Base-by-base conservation (phyloP, 129 eudicot species). In the Silybum marianum region DNA sequence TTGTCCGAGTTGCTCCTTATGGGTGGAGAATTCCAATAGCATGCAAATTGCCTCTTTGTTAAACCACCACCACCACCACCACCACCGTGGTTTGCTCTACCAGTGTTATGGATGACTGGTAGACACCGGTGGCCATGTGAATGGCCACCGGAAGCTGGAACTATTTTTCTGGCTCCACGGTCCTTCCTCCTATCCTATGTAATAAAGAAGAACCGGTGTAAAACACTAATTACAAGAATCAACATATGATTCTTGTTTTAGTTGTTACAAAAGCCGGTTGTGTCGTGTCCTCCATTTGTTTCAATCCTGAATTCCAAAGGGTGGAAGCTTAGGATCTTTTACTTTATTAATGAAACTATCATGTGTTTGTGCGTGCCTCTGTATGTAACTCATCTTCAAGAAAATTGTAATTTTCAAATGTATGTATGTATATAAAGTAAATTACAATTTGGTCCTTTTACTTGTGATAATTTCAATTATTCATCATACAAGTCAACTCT, bases 131-230 rank as follows among this genome's bases (percentile, higher is more conserved):
- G 78, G 68, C 32, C 78, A 74, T 28, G 44, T n/a, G 32, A 72
- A 78, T 88, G 81, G 77, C 76, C 81, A 78, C 40, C 42, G 84
- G 82, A 83, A 82, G 88, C 87, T 54, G 81, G 95, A 81, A 85
- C 44, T 28, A 86, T 88, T 70, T 70, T 80, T 86, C 92, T 84
- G 84, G 88, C 85, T 69, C 82, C 71, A 2, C 30, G 21, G 54
- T 11, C 54, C 54, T 16, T 44, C 54, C 10, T 18, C 9, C 23
- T 18, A 51, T 51, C 21, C 21, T 16, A 40, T 40, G 78, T 78
- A 83, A 73, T 70, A 80, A 85, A 80, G 62, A 44, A 11, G 51
- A 66, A 28, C 69, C 21, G 1, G 73, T 60, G 67, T 60, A 19
- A 19, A 60, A 60, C 75, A 78, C n/a, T 12, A 21, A 58, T 18